Evolutionary conservation across 192 early-diverging fungal species (phyloP).

Genomic region (Gigaspora rosea): DNA sequence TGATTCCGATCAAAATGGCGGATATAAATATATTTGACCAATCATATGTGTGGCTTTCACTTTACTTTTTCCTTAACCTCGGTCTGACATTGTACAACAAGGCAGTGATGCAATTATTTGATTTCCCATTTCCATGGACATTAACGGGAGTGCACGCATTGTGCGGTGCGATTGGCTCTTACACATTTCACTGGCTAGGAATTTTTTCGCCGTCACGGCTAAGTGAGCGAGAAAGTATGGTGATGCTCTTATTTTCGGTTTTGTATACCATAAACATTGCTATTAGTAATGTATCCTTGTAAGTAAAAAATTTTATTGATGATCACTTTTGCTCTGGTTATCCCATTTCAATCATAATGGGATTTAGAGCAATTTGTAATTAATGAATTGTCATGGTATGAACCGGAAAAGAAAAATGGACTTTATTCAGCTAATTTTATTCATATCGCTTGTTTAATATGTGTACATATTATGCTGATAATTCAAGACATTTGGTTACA

Average conservation of each 20-base stretch:
- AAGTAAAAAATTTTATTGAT: constrained; percentile 43
- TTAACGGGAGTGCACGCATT: constrained; percentile 84
- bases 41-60: constrained; percentile 58
- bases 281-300: constrained; percentile 79
- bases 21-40: background rate
- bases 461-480: background rate
- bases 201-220: constrained; percentile 56
- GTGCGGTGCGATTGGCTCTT: constrained; percentile 68
- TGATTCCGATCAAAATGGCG: constrained; percentile 17
- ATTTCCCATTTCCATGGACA: constrained; percentile 84
- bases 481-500: constrained; percentile 29
- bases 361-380: no score
- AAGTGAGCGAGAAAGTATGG: constrained; percentile 57
- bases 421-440: background rate
- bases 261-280: constrained; percentile 92
- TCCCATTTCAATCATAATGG: background rate
- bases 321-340: background rate
- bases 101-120: constrained; percentile 70
- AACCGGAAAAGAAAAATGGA: background rate
- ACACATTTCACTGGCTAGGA: constrained; percentile 48
- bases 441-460: constrained; percentile 9
- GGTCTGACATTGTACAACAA: constrained; percentile 85
- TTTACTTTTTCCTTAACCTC: constrained; percentile 78
- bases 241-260: constrained; percentile 77
- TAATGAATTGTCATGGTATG: background rate